A percentile compares a stretch with the other conserved stretches of the same genome.
These are phyloP conservation scores for Lactarius trivialis DNA, from an alignment of 768 basidiomycete genomes.

Conservation along the genomic window DNA sequence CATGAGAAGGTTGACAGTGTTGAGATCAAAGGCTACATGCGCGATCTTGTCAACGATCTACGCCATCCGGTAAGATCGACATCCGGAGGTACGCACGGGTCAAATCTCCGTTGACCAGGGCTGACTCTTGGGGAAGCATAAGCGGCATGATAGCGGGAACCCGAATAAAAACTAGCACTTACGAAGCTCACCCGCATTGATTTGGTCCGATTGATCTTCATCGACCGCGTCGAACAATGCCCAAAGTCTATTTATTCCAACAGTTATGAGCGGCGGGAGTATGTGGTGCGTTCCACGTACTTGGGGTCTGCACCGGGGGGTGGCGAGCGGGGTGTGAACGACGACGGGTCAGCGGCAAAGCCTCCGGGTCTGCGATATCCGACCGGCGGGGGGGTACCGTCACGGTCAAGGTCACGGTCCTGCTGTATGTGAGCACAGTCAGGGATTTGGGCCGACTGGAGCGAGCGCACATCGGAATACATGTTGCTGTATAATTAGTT, in stretches of 20 bases:
- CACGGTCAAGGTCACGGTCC: too few species aligned
- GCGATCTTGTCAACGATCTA: neutral
- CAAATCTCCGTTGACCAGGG: conserved; percentile 62
- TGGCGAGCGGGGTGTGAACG: conserved; percentile 29
- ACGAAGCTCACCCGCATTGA: conserved; percentile 64
- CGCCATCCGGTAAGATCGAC: neutral
- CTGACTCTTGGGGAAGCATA: conserved; percentile 33
- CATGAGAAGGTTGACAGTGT: conserved; percentile 83
- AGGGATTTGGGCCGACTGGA: neutral
- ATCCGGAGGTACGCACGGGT: conserved; percentile 45
- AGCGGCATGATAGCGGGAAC: conserved; percentile 25
- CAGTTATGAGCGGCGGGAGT: neutral
- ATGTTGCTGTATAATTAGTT: neutral
- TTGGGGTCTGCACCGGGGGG: conserved; percentile 70
- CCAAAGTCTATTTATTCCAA: conserved; percentile 50
- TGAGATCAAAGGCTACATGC: conserved; percentile 66
- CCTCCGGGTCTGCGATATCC: conserved; percentile 30
- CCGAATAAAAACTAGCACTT: conserved; percentile 27
- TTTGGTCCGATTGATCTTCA: conserved; percentile 57
- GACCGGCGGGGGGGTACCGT: neutral
- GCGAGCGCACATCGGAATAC: conserved; percentile 11
- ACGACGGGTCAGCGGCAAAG: conserved; percentile 30
- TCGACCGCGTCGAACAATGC: conserved; percentile 67
- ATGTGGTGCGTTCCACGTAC: conserved; percentile 37
- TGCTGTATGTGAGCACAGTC: neutral